Evolutionary conservation across 352 stramenopile genomes (phyloP).

Genomic region (Pythium rhizo-oryzae): DNA sequence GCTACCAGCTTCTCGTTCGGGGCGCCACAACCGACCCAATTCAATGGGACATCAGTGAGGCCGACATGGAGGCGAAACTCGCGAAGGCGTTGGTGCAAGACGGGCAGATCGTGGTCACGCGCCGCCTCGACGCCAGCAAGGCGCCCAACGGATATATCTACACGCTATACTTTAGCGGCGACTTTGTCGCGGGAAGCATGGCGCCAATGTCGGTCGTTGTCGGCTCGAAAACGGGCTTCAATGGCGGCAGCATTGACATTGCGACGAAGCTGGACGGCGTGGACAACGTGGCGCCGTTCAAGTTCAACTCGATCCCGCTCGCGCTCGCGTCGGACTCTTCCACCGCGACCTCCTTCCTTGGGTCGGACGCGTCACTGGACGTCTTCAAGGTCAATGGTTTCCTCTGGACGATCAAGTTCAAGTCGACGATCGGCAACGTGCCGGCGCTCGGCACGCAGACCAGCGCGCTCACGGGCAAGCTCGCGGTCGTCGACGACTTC

Average conservation of each 20-base stretch:
- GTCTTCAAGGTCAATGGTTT: constrained; percentile 84
- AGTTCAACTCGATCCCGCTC: constrained; percentile 53
- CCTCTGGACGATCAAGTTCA: constrained; percentile 82
- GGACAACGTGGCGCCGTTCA: constrained; percentile 34
- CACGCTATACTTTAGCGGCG: constrained; percentile 75
- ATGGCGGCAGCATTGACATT: constrained; percentile 33
- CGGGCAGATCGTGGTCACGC: constrained; percentile 58
- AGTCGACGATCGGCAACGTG: constrained; percentile 73
- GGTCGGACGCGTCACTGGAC: constrained; percentile 34
- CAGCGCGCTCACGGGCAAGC: constrained; percentile 25
- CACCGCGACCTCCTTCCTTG: constrained; percentile 40
- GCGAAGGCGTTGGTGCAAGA: constrained; percentile 11
- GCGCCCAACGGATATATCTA: constrained; percentile 71
- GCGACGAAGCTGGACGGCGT: constrained; percentile 40
- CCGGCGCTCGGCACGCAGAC: constrained; percentile 42
- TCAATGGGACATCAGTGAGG: constrained; percentile 61
- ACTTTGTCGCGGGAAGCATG: constrained; percentile 43
- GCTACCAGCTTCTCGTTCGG: constrained; percentile 47
- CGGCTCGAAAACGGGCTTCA: constrained; percentile 34
- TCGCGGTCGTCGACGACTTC: constrained; percentile 42
- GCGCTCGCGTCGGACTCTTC: constrained; percentile 34
- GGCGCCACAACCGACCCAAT: constrained; percentile 42
- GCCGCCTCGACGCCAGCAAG: constrained; percentile 37
- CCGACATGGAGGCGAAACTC: constrained; percentile 43
- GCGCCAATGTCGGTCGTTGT: constrained; percentile 27